Evolutionary conservation across 192 early-diverging fungal species (phyloP).

Genomic region (Podila minutissima): DNA sequence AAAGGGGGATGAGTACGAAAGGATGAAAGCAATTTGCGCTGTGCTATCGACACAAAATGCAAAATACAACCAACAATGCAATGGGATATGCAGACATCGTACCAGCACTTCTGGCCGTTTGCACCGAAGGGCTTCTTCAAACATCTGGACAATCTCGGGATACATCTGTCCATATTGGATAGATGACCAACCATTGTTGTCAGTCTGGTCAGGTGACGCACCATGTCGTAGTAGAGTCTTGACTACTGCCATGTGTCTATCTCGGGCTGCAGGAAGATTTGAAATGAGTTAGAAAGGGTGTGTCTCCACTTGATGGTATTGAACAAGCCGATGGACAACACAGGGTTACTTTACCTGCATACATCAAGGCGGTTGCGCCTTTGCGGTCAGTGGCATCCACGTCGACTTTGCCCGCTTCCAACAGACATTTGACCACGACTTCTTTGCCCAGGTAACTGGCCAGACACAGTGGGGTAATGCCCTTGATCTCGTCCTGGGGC

Average conservation of each 20-base stretch:
- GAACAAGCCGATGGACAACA: no score
- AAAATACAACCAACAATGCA: no score
- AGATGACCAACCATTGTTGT: conserved; percentile 73
- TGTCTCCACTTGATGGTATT: no score
- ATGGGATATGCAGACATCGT: background rate
- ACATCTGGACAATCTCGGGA: conserved; percentile 66
- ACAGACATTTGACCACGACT: conserved; percentile 60
- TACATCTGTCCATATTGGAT: conserved; percentile 68
- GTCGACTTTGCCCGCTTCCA: conserved; percentile 70
- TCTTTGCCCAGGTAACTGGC: conserved; percentile 74
- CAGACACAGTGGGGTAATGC: conserved; percentile 74
- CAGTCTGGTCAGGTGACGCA: conserved; percentile 65
- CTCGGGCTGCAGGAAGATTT: conserved; percentile 53
- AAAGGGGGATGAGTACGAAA: background rate
- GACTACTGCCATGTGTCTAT: conserved; percentile 67
- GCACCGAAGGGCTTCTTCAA: conserved; percentile 61
- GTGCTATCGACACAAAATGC: no score
- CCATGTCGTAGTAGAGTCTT: conserved; percentile 58
- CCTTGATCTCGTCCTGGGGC: conserved; percentile 68
- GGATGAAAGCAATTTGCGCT: no score
- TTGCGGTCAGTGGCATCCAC: conserved; percentile 70
- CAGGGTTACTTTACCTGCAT: conserved; percentile 60
- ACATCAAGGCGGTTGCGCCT: conserved; percentile 75
- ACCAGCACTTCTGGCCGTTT: conserved; percentile 56
- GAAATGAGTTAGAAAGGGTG: background rate